Evolutionary conservation across 2,329 filamentous ascomycete genomes (phyloP).

Genomic region (Botrytis byssoidea): DNA sequence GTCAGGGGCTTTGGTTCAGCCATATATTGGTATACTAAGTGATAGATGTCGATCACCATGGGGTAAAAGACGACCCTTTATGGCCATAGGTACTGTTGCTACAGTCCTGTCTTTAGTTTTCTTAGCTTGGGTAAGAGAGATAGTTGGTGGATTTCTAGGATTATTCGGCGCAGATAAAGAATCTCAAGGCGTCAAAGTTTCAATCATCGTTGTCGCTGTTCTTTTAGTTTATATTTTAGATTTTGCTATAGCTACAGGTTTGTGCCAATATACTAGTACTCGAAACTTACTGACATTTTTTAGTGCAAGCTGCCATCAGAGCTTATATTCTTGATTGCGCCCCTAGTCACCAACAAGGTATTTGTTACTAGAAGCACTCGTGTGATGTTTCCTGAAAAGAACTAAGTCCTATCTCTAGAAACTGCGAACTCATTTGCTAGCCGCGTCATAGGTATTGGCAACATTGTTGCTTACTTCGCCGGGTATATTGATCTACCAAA

Average conservation of each 20-base stretch:
- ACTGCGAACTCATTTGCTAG: constrained; percentile 93
- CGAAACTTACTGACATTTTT: constrained; percentile 22
- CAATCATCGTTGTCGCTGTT: constrained; percentile 76
- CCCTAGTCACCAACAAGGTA: constrained; percentile 81
- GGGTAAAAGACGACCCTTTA: constrained; percentile 81
- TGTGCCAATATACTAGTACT: constrained; percentile 32
- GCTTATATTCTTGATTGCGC: constrained; percentile 93
- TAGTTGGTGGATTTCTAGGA: constrained; percentile 64
- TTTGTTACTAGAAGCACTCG: constrained; percentile 19
- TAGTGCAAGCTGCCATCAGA: constrained; percentile 84
- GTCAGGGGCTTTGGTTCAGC: constrained; percentile 76
- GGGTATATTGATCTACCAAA: constrained; percentile 79
- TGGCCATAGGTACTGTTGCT: constrained; percentile 66
- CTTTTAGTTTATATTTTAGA: constrained; percentile 87
- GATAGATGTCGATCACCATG: constrained; percentile 72
- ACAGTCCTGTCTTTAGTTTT: constrained; percentile 67
- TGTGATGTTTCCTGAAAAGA: background rate
- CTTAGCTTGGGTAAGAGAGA: constrained; percentile 72
- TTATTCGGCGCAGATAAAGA: constrained; percentile 70
- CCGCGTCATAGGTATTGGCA: constrained; percentile 80
- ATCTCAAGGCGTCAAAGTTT: constrained; percentile 61
- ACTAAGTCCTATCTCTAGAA: constrained; percentile 30
- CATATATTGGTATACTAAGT: constrained; percentile 78
- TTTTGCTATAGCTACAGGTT: constrained; percentile 90
- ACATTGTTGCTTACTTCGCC: constrained; percentile 85